Base-by-base conservation (phyloP, 352 stramenopile species). In the Hyaloperonospora arabidopsidis region DNA sequence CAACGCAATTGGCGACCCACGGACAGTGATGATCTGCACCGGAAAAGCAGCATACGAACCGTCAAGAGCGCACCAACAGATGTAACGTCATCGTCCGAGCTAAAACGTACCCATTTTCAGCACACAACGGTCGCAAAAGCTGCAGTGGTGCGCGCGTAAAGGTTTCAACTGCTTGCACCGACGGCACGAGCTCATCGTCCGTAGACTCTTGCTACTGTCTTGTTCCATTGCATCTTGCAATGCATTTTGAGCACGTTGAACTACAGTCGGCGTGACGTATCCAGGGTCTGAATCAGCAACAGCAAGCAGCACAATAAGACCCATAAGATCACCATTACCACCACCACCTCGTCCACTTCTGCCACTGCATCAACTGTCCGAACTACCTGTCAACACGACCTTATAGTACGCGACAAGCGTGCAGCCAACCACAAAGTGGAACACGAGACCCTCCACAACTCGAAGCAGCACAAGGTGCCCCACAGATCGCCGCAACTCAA, bases 21-120 rank as follows among this genome's bases (percentile, higher is more conserved):
- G 96, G 96, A 69, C 96, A 98, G 71, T 98, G 95, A 84, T 98
- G 96, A 70, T 99, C 97, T 93, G 51, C 19, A 55, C 19, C 25
- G 25, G 7, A 29, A 3, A 29, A 29, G 25, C 25, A 29, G 25
- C 3, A 29, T 7, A 29, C 25, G 25, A n/a, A 29, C 25, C 25
- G 7, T 29, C 25, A 29, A 54, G 39, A 36, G 2, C 18, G 45
- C 1, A 49, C 11, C n/a, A 41, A 47, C 13, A 28, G 12, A 19
- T 5, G 10, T 6, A n/a, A 28, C 18, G 19, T 10, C 12, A 29
- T 15, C 2, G 23, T 28, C 19, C 17, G n/a, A 7, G 45, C 23
- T 17, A 56, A n/a, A n/a, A 57, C 63, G 49, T 66, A 94, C 82
- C 84, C 84, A 94, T 94, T 46, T 87, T 89, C 21, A 90, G 28